phyloP scores from a whole-genome alignment of 108 stramenopile species.

The Seminavis robusta region DNA sequence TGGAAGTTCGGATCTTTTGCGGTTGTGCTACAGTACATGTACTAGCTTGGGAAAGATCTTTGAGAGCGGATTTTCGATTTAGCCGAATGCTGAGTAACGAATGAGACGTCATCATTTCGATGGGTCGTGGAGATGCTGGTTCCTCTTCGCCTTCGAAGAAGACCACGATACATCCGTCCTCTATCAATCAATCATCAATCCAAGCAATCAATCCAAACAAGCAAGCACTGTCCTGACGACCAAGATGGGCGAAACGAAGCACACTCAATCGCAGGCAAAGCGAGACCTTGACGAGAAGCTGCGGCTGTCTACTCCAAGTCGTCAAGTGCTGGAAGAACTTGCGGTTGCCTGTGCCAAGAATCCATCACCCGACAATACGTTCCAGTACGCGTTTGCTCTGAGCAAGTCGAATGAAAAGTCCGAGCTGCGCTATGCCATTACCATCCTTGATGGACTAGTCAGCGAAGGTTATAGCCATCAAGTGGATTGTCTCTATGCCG shows the following conservation, averaged over 20 bases:
- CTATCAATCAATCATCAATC: too few species aligned
- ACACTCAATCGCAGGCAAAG: conserved; percentile 46
- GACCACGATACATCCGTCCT: too few species aligned
- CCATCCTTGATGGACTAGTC: conserved; percentile 73
- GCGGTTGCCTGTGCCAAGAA: conserved; percentile 63
- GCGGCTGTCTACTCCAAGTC: conserved; percentile 43
- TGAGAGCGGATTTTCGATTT: too few species aligned
- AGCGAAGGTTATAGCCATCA: conserved; percentile 79
- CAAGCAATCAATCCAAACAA: too few species aligned
- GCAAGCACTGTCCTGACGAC: background rate
- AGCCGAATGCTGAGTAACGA: too few species aligned
- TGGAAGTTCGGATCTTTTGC: too few species aligned
- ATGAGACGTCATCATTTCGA: too few species aligned
- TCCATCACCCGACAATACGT: conserved; percentile 64
- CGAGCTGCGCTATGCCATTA: conserved; percentile 70
- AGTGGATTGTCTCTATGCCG: conserved; percentile 83
- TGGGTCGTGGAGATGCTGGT: too few species aligned
- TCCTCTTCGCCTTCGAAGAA: too few species aligned
- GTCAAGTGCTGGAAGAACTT: conserved; percentile 72
- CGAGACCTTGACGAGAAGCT: conserved; percentile 72
- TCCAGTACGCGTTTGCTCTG: conserved; percentile 84
- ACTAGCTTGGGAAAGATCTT: too few species aligned
- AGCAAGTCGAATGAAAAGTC: conserved; percentile 53
- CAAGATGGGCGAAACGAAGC: conserved; percentile 72
- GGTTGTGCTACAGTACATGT: too few species aligned